These are phyloP conservation scores for Pythium phragmitis DNA, from an alignment of 352 stramenopile species.

Conservation along the genomic window DNA sequence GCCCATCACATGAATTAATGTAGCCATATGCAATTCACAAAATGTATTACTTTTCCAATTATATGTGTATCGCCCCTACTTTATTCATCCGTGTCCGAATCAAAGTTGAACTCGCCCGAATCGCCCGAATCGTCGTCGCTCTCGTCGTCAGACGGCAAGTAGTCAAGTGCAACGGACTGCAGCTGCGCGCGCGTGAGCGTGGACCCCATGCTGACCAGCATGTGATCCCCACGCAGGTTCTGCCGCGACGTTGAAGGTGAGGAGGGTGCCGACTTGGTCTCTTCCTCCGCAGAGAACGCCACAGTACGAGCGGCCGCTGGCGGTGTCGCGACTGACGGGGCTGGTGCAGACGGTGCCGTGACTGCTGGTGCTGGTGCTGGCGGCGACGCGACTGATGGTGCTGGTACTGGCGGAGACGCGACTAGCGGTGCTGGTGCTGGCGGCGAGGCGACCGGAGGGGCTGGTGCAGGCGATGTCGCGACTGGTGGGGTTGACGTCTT, in stretches of 20 bases:
- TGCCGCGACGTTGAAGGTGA: conserved; percentile 3
- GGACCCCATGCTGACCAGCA: conserved; percentile 16
- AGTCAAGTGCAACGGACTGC: conserved; percentile 13
- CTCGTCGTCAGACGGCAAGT: conserved; percentile 28
- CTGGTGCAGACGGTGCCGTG: not conserved
- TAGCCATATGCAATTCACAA: conserved; percentile 7
- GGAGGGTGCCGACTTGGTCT: not conserved
- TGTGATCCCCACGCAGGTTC: conserved; percentile 17
- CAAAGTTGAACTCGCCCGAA: conserved; percentile 28
- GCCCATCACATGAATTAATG: not conserved
- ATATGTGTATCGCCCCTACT: not conserved
- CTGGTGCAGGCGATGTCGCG: not conserved
- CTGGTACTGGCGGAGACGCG: not conserved
- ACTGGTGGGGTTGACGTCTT: not conserved
- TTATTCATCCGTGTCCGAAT: conserved; percentile 23
- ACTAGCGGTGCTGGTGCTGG: not conserved
- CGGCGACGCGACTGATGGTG: too few species aligned
- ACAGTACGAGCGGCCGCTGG: not conserved
- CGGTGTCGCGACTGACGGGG: not conserved
- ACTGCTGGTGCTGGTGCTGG: not conserved
- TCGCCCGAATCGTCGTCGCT: conserved; percentile 17
- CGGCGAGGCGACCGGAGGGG: not conserved
- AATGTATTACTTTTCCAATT: conserved; percentile 9
- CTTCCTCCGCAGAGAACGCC: not conserved
- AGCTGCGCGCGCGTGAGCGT: conserved; percentile 21